These are phyloP conservation scores for Priceomyces haplophilus DNA, from an alignment of 805 yeast genomes.

Conservation along the genomic window DNA sequence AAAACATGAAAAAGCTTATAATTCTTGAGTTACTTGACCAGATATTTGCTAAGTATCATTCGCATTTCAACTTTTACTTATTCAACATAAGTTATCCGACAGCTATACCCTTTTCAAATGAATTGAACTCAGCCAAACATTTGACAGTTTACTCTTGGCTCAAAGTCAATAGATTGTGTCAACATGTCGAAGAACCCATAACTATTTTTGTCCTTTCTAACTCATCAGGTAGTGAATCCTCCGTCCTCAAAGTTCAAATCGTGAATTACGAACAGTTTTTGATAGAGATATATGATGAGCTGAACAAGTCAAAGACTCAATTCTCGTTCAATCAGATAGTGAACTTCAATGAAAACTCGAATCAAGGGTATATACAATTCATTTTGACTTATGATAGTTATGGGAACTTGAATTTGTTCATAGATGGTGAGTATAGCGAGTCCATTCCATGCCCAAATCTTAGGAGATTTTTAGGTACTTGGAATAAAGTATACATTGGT, in stretches of 20 bases:
- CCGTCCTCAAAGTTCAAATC: constrained; percentile 27
- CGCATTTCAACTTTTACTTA: constrained; percentile 28
- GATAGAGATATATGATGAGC: constrained; percentile 24
- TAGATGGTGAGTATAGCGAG: constrained; percentile 50
- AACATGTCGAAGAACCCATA: constrained; percentile 12
- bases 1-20: constrained; percentile 11
- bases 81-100: constrained; percentile 20
- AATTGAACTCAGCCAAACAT: constrained; percentile 16
- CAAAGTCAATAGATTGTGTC: constrained; percentile 20
- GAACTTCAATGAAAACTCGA: constrained; percentile 6
- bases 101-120: constrained; percentile 21
- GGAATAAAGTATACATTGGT: constrained; percentile 40
- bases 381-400: constrained; percentile 36
- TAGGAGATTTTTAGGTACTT: constrained; percentile 22
- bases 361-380: constrained; percentile 29
- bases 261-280: constrained; percentile 28
- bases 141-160: constrained; percentile 43
- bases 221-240: constrained; percentile 19
- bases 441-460: constrained; percentile 38
- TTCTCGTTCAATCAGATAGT: constrained; percentile 34
- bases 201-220: constrained; percentile 27
- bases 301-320: constrained; percentile 24
- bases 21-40: constrained; percentile 23
- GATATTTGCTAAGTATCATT: constrained; percentile 19
- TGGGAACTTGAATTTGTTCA: constrained; percentile 40